Conservation (phyloP, 805 yeast genomes). For the Candida vaughaniae region DNA sequence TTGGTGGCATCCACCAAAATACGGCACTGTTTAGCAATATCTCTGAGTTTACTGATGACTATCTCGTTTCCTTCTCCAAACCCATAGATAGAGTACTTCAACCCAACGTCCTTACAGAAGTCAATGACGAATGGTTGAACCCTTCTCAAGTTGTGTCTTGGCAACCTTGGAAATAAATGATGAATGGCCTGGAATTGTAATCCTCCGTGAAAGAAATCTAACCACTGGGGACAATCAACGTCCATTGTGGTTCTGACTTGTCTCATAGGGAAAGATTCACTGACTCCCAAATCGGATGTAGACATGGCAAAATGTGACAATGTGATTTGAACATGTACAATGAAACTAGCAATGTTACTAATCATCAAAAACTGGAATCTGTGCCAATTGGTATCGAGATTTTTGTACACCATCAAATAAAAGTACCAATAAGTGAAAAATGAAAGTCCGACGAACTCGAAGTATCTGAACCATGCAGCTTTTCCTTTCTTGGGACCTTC, state of each 20-base stretch:
- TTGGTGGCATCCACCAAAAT: conserved; percentile 73
- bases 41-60: conserved; percentile 67
- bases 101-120: conserved; percentile 74
- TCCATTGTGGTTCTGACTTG: conserved; percentile 93
- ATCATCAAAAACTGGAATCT: conserved; percentile 63
- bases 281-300: conserved; percentile 77
- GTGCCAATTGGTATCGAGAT: conserved; percentile 52
- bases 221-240: conserved; percentile 91
- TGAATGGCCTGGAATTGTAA: conserved; percentile 89
- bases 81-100: conserved; percentile 81
- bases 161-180: conserved; percentile 85
- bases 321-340: conserved; percentile 92
- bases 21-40: conserved; percentile 75
- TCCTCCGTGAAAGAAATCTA: conserved; percentile 90
- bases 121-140: conserved; percentile 71
- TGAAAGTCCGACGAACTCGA: conserved; percentile 66
- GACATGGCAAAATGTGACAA: conserved; percentile 92
- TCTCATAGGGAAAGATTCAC: conserved; percentile 75
- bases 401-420: conserved; percentile 54
- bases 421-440: conserved; percentile 83
- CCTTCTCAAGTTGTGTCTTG: conserved; percentile 79
- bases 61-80: conserved; percentile 74
- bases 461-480: conserved; percentile 84
- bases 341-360: conserved; percentile 79
- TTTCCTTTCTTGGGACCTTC: conserved; percentile 77